Base-by-base conservation (phyloP, 495 filamentous ascomycete genomes). In the Talaromyces stipitatus region DNA sequence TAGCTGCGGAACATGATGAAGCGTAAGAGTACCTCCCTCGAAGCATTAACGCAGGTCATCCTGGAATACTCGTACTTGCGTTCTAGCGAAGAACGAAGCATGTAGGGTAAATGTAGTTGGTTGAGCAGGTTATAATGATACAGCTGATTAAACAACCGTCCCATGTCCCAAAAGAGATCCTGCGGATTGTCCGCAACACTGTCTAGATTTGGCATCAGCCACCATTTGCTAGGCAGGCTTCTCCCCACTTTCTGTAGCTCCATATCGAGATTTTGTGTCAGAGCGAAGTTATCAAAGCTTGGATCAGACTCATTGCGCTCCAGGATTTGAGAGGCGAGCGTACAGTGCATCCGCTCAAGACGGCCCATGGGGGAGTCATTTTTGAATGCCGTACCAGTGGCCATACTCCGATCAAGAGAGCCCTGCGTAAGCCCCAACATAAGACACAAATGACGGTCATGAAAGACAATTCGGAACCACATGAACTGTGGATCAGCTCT, bases 381-480 rank as follows among this genome's bases (percentile, higher is more conserved):
- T 12, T 9, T 10, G n/a, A 64, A 36, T 1, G 36, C 23, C 24
- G 20, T 18, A 7, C 55, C 50, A 18, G 60, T 53, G 11, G 53
- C 62, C 60, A 68, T 72, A 32, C 72, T 71, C 0, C 55, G 32
- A 46, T 80, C 75, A 12, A 54, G 30, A 10, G 70, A 64, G 11
- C 58, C 62, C 54, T 75, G 70, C 3, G 78, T 74, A 10, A 82
- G 64, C n/a, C 79, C 80, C 0, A 82, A 63, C 23, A 77, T 64
- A 16, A 81, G 58, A n/a, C 72, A 74, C 6, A 78, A 51, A 30
- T 76, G 69, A 11, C 77, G 73, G 51, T 82, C 79, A 28, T 62
- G 36, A 38, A 56, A 32, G n/a, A 61, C 54, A 4, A 71, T 64
- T 23, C 66, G 62, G 48, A 63, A 61, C 59, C 66, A 71, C 12